phyloP scores from a whole-genome alignment of 177 flowering plant genomes.

The Vitis hybrid region DNA sequence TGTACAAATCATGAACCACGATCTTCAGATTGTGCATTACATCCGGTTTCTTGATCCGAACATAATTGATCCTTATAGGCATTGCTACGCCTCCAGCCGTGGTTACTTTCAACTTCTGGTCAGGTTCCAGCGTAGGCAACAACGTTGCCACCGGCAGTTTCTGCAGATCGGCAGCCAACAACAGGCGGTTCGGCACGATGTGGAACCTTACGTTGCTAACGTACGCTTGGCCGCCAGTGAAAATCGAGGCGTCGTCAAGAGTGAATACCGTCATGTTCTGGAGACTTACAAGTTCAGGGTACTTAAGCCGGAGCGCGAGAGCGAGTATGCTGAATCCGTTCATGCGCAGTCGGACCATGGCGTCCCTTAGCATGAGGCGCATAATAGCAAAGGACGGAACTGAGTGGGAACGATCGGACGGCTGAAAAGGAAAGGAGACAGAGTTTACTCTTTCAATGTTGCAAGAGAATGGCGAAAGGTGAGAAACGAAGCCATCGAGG shows the following conservation, averaged over 20 bases:
- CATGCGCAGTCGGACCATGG: slow-evolving; percentile 50
- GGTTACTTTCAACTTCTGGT: slow-evolving; percentile 44
- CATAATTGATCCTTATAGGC: slow-evolving; percentile 64
- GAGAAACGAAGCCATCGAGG: slow-evolving; percentile 52
- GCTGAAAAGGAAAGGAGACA: slow-evolving; percentile 19
- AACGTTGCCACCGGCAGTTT: slow-evolving; percentile 40
- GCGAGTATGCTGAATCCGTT: slow-evolving; percentile 57
- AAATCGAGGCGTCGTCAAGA: slow-evolving; percentile 54
- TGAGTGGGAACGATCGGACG: background rate
- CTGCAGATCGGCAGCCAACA: slow-evolving; percentile 50
- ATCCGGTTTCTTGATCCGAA: slow-evolving; percentile 39
- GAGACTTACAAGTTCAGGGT: slow-evolving; percentile 45
- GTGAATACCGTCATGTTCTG: slow-evolving; percentile 59
- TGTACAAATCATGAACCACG: slow-evolving; percentile 48
- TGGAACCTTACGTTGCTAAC: slow-evolving; percentile 53
- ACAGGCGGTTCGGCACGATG: slow-evolving; percentile 50
- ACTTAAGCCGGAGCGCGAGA: slow-evolving; percentile 55
- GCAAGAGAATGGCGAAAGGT: slow-evolving; percentile 55
- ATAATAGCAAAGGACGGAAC: slow-evolving; percentile 23
- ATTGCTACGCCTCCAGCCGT: slow-evolving; percentile 29
- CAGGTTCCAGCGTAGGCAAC: slow-evolving; percentile 46
- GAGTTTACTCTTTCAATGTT: slow-evolving; percentile 37
- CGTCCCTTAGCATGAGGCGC: slow-evolving; percentile 63
- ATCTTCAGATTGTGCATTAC: slow-evolving; percentile 50
- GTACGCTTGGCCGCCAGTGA: slow-evolving; percentile 54